Evolutionary conservation across 192 early-diverging fungal genomes (phyloP).

Genomic region (Dimargaris xerosporica): DNA sequence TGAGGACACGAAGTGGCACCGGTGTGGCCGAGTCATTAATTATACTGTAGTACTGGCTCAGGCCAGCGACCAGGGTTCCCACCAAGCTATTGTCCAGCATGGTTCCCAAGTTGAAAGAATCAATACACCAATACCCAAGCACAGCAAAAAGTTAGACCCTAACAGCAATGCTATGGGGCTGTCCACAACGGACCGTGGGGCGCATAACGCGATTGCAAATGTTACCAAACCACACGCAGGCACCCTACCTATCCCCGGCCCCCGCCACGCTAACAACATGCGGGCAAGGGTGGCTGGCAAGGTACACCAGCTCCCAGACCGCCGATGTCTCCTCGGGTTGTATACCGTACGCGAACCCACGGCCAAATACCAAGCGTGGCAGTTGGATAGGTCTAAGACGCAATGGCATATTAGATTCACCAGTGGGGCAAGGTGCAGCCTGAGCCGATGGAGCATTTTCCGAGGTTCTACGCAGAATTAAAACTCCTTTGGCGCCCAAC

Average conservation of each 20-base stretch:
- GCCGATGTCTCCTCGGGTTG: too few species aligned
- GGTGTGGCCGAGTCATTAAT: too few species aligned
- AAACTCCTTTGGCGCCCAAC: conserved; percentile 47
- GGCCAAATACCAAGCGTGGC: too few species aligned
- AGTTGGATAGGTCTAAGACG: too few species aligned
- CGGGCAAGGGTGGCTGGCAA: not conserved
- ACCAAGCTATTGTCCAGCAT: conserved; percentile 34
- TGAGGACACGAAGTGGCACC: not conserved
- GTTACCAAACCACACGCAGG: not conserved
- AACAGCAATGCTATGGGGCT: conserved; percentile 15
- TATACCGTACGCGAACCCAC: too few species aligned
- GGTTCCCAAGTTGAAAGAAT: conserved; percentile 5
- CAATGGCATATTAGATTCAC: too few species aligned
- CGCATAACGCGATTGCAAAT: not conserved
- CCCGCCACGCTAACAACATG: not conserved
- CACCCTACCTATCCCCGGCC: not conserved
- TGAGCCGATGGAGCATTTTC: not conserved
- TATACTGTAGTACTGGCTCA: not conserved
- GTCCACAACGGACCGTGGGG: not conserved
- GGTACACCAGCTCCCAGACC: not conserved
- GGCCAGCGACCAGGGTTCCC: conserved; percentile 39
- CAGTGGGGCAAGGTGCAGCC: too few species aligned
- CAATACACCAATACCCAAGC: conserved; percentile 21
- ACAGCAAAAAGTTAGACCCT: conserved; percentile 11
- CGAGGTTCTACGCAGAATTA: conserved; percentile 3